These are phyloP conservation scores for Colletotrichum gigasporum DNA, from an alignment of 2,329 filamentous ascomycete genomes.

Conservation along the genomic window DNA sequence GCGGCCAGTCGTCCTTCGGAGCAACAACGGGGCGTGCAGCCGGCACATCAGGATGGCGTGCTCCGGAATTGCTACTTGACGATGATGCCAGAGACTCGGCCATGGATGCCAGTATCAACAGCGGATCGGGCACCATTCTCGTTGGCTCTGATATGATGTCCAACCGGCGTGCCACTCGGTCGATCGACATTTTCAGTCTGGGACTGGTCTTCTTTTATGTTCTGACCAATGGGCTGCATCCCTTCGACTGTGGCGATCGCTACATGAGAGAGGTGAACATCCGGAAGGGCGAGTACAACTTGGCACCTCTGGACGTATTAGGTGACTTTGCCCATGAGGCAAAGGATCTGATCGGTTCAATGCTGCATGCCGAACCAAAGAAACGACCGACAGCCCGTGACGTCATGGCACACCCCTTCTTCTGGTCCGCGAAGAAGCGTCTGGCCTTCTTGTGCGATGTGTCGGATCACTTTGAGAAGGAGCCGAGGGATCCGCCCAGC, in stretches of 20 bases:
- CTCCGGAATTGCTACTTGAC: slow-evolving; percentile 88
- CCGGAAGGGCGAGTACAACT: slow-evolving; percentile 83
- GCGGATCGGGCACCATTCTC: slow-evolving; percentile 67
- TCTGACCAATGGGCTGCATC: slow-evolving; percentile 90
- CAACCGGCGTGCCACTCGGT: slow-evolving; percentile 86
- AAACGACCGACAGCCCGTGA: slow-evolving; percentile 76
- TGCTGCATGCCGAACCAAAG: slow-evolving; percentile 70
- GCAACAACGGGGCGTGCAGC: slow-evolving; percentile 93
- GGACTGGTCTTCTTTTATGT: slow-evolving; percentile 99
- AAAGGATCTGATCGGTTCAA: slow-evolving; percentile 83
- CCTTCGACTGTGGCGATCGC: slow-evolving; percentile 91
- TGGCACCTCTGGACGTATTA: slow-evolving; percentile 76
- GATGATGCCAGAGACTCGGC: slow-evolving; percentile 70
- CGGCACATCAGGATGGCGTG: slow-evolving; percentile 95
- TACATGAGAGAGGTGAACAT: slow-evolving; percentile 99
- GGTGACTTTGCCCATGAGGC: slow-evolving; percentile 89
- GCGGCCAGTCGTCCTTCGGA: slow-evolving; percentile 92
- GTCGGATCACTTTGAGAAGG: slow-evolving; percentile 95
- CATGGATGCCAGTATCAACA: slow-evolving; percentile 65
- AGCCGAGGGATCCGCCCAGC: slow-evolving; percentile 84
- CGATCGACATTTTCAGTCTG: slow-evolving; percentile 97
- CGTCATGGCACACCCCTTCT: slow-evolving; percentile 94
- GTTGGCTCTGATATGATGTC: slow-evolving; percentile 65
- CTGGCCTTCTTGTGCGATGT: slow-evolving; percentile 95
- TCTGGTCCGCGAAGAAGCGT: slow-evolving; percentile 91